Evolutionary conservation across 2,329 filamentous ascomycete genomes (phyloP), one percentile per base, ranked within the genome.

Genomic region (Fusarium citri): DNA sequence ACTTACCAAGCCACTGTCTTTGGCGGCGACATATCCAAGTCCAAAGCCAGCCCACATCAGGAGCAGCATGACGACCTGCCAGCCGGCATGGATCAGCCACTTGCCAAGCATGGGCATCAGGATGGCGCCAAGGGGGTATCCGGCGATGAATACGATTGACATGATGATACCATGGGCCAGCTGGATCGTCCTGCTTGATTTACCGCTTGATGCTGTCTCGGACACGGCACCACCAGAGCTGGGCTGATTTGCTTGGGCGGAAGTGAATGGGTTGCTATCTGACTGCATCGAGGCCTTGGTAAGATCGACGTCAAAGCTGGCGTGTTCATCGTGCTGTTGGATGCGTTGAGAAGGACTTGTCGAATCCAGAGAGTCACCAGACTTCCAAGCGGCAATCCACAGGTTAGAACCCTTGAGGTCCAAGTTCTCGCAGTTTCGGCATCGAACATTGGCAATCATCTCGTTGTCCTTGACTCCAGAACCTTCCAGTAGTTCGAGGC

Each of bases 41-140:
- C 80, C 88, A 56, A 91, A 88, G 16, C 86, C 88, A 15, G 80
- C 84, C 82, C 89, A 89, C 85, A 91, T 88, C 41, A 84, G 78
- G 18, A 86, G 61, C 74, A 89, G 87, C 45, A 83, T 81, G 16
- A 89, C 58, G 3, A 82, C 70, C 76, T 92, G 89, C 78, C 86
- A 85, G 12, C 78, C 78, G 9, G 83, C 87, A 72, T 92, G 89
- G n/a, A 88, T 69, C 55, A 84, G 75, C 85, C 85, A 90, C 48
- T 82, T 86, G 46, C 86, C 84, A 9, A 89, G 66, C 6, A 90
- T 66, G 5, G 88, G 87, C 85, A 91, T 90, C 42, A 89, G 75
- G 6, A 88, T 79, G 11, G 89, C 83, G 8, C 88, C 89, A 5
- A 90, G 69, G 1, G 89, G 89, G 68, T 89, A 91, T 23, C 89